These are phyloP conservation scores for Lactarius akahatsu DNA, from an alignment of 768 basidiomycete species.

Conservation along the genomic window DNA sequence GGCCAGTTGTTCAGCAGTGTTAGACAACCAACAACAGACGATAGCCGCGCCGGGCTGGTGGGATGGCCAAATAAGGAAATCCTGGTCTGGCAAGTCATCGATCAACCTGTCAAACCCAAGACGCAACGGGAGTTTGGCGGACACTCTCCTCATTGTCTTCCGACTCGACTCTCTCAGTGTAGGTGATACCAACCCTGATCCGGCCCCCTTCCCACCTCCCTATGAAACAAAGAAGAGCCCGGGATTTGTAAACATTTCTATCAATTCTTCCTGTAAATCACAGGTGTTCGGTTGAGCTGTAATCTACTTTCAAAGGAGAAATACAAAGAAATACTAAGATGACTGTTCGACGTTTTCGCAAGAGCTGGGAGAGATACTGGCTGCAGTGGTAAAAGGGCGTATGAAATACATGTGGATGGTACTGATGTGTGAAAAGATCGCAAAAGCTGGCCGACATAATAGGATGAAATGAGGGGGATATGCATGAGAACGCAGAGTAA, in stretches of 20 bases:
- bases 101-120: constrained; percentile 16
- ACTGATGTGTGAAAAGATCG: constrained; percentile 26
- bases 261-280: constrained; percentile 9
- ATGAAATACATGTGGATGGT: constrained; percentile 29
- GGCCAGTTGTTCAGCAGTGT: background rate
- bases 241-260: constrained; percentile 3
- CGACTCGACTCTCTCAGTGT: background rate
- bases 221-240: background rate
- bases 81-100: background rate
- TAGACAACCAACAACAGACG: background rate
- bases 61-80: background rate
- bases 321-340: constrained; percentile 26
- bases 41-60: constrained; percentile 20
- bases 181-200: constrained; percentile 11
- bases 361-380: constrained; percentile 24
- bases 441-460: constrained; percentile 23
- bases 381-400: constrained; percentile 19
- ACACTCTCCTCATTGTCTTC: background rate
- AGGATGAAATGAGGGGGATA: constrained; percentile 22
- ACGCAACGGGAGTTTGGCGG: constrained; percentile 20
- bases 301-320: constrained; percentile 28
- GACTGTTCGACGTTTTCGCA: constrained; percentile 8
- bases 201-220: background rate
- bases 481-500: constrained; percentile 26
- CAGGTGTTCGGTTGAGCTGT: constrained; percentile 11